These are phyloP conservation scores for Akebia trifoliata DNA, from an alignment of 164 flowering plant species.

Conservation along the genomic window DNA sequence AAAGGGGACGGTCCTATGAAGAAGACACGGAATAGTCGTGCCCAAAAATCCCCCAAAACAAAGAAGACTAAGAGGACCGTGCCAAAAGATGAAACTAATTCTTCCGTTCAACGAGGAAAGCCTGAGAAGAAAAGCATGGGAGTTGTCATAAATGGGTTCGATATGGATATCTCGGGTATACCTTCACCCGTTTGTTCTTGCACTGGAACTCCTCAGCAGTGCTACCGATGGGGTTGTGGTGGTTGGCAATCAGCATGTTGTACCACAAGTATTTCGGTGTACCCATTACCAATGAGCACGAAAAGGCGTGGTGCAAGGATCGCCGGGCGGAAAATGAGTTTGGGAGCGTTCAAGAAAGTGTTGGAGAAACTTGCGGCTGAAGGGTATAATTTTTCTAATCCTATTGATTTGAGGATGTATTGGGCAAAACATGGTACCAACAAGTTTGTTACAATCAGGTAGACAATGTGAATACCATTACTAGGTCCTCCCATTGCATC, in stretches of 20 bases:
- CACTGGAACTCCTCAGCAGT: conserved; percentile 77
- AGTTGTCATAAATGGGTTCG: conserved; percentile 62
- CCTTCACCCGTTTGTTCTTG: conserved; percentile 89
- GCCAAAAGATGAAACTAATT: conserved; percentile 37
- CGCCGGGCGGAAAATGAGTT: conserved; percentile 93
- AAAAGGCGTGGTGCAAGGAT: conserved; percentile 84
- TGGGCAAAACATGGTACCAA: conserved; percentile 97
- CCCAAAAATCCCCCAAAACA: conserved; percentile 44
- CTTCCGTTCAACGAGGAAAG: conserved; percentile 39
- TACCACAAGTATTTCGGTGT: conserved; percentile 69
- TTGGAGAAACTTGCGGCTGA: conserved; percentile 74
- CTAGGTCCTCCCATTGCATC: conserved; percentile 20
- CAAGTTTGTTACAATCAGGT: conserved; percentile 88
- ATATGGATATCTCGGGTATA: conserved; percentile 63
- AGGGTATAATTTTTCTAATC: conserved; percentile 60
- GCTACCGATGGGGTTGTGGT: conserved; percentile 92
- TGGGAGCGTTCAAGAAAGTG: conserved; percentile 85
- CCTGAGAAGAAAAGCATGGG: conserved; percentile 49
- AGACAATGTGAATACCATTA: conserved; percentile 25
- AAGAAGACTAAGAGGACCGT: conserved; percentile 42
- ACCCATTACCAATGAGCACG: conserved; percentile 85
- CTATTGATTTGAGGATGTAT: conserved; percentile 73
- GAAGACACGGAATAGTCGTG: conserved; percentile 32
- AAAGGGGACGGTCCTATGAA: conserved; percentile 38
- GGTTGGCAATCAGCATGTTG: conserved; percentile 99